Evolutionary conservation across 1,284 basidiomycete genomes (phyloP).

Genomic region (Sporisorium reilianum): DNA sequence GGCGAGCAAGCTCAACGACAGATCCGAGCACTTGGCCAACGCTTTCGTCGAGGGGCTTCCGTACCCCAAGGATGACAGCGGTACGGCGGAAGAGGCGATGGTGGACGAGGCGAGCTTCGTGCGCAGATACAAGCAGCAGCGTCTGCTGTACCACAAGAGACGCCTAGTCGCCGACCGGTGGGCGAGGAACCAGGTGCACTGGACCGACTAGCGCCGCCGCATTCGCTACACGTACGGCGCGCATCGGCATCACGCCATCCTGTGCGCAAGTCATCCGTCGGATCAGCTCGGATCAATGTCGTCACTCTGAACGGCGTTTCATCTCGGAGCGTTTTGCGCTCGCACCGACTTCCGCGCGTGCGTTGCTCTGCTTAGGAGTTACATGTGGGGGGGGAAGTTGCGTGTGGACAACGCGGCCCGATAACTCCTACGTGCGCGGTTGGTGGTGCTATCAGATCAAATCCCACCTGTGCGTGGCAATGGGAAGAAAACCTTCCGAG

Average conservation of each 20-base stretch:
- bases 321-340: constrained; percentile 13
- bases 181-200: constrained; percentile 53
- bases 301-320: neutral
- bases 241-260: neutral
- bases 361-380: neutral
- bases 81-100: constrained; percentile 18
- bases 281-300: constrained; percentile 1
- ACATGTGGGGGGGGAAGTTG: neutral
- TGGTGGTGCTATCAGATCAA: constrained; percentile 4
- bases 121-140: constrained; percentile 53
- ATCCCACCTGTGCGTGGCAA: neutral
- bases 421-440: constrained; percentile 2
- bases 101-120: constrained; percentile 52
- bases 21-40: constrained; percentile 61
- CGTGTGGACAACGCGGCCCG: neutral
- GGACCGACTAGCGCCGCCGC: constrained; percentile 42
- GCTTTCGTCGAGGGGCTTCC: constrained; percentile 63
- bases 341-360: neutral
- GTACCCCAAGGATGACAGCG: constrained; percentile 36
- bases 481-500: neutral
- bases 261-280: neutral
- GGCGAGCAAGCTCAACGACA: constrained; percentile 54
- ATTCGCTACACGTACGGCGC: neutral
- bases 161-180: constrained; percentile 55
- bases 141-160: constrained; percentile 51